Evolutionary conservation across 2,329 filamentous ascomycete species (phyloP).

Genomic region (Lecanicillium sp.): DNA sequence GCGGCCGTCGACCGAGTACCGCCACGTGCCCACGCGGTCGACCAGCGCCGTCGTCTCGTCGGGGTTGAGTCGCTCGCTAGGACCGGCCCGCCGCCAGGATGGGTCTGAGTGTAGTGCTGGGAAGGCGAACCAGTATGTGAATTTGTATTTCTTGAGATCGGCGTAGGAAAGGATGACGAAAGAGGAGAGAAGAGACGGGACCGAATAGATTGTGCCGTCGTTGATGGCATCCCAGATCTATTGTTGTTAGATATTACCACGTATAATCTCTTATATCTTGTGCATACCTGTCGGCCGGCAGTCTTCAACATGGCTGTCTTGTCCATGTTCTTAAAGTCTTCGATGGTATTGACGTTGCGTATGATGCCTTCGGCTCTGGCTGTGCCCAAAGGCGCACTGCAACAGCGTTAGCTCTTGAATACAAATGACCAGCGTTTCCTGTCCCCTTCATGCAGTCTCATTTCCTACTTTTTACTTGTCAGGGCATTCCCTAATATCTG

Average conservation of each 20-base stretch:
- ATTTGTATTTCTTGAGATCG: slow-evolving; percentile 94
- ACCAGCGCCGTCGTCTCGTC: slow-evolving; percentile 74
- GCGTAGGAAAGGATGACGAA: slow-evolving; percentile 89
- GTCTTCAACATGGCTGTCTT: slow-evolving; percentile 71
- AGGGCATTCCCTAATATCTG: slow-evolving; percentile 85
- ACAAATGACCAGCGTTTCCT: neutral
- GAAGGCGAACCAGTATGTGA: slow-evolving; percentile 98
- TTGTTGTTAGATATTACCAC: neutral
- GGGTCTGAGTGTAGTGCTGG: slow-evolving; percentile 88
- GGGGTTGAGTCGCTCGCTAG: slow-evolving; percentile 50
- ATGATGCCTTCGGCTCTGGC: slow-evolving; percentile 89
- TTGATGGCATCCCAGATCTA: slow-evolving; percentile 97
- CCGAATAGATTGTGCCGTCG: slow-evolving; percentile 92
- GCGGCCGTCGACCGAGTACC: slow-evolving; percentile 70
- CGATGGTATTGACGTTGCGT: slow-evolving; percentile 92
- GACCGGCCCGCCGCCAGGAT: slow-evolving; percentile 62
- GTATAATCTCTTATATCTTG: too few species aligned
- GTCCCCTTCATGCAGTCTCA: neutral
- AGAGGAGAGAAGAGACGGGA: slow-evolving; percentile 82
- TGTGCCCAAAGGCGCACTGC: slow-evolving; percentile 60
- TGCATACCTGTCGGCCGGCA: slow-evolving; percentile 75
- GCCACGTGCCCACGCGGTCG: slow-evolving; percentile 82
- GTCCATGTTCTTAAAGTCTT: slow-evolving; percentile 83
- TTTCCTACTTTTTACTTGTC: slow-evolving; percentile 74
- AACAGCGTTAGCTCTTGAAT: slow-evolving; percentile 1